Conservation (phyloP, 805 yeast species). For the Yamadazyma olivae region DNA sequence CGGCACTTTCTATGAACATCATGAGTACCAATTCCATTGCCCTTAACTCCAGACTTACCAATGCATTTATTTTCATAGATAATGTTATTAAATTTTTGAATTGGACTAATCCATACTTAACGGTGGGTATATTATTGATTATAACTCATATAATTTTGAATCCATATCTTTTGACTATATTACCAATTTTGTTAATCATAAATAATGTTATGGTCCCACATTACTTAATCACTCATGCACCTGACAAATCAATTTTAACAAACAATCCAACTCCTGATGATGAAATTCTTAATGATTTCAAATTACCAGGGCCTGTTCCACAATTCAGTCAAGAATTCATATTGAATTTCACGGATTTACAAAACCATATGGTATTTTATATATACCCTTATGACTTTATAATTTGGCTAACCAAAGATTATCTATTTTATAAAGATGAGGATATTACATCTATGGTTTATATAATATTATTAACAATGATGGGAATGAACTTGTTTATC, state of each 20-base stretch:
- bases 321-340: constrained; percentile 77
- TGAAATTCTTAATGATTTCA: constrained; percentile 41
- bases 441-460: constrained; percentile 53
- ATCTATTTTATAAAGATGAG: constrained; percentile 65
- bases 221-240: constrained; percentile 59
- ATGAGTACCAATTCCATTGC: constrained; percentile 68
- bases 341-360: constrained; percentile 77
- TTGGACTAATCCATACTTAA: constrained; percentile 64
- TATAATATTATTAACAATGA: constrained; percentile 29
- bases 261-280: constrained; percentile 41
- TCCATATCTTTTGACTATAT: constrained; percentile 52
- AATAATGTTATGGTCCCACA: constrained; percentile 66
- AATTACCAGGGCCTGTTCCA: constrained; percentile 67
- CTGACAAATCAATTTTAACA: constrained; percentile 39
- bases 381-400: constrained; percentile 59
- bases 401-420: constrained; percentile 46
- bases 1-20: constrained; percentile 63
- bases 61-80: constrained; percentile 62
- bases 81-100: constrained; percentile 49
- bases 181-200: constrained; percentile 55
- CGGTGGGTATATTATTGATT: constrained; percentile 53
- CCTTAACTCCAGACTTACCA: constrained; percentile 58
- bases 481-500: constrained; percentile 19
- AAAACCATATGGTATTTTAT: constrained; percentile 71
- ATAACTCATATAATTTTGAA: constrained; percentile 53